Evolutionary conservation across 164 flowering plant species (phyloP).

Genomic region (Kingdonia uniflora): DNA sequence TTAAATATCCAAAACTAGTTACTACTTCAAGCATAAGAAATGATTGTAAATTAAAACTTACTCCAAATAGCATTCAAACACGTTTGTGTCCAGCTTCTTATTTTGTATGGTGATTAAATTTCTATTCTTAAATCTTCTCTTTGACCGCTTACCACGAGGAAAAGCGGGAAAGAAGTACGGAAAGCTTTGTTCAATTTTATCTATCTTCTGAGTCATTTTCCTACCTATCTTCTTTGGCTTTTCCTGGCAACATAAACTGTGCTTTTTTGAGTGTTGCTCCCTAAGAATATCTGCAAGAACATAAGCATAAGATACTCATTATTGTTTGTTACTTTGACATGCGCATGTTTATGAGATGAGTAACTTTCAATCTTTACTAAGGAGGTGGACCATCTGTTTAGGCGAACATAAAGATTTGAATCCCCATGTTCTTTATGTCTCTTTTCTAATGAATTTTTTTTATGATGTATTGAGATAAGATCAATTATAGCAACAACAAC

Average conservation of each 20-base stretch:
- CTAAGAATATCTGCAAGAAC: too few species aligned
- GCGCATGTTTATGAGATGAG: too few species aligned
- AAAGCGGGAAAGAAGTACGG: constrained; percentile 10
- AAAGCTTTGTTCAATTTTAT: constrained; percentile 6
- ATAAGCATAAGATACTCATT: too few species aligned
- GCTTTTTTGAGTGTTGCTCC: too few species aligned
- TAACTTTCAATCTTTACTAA: too few species aligned
- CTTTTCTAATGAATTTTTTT: too few species aligned
- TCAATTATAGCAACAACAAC: too few species aligned
- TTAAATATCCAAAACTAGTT: not conserved
- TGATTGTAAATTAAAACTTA: constrained; percentile 9
- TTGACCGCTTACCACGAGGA: constrained; percentile 14
- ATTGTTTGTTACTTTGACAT: too few species aligned
- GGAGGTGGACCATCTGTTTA: too few species aligned
- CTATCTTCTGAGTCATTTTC: constrained; percentile 2
- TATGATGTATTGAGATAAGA: too few species aligned
- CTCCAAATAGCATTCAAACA: constrained; percentile 19
- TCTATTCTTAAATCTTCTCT: not conserved
- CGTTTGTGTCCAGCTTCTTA: constrained; percentile 17
- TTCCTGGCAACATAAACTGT: not conserved
- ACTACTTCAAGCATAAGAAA: not conserved
- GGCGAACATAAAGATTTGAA: too few species aligned
- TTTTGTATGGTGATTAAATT: constrained; percentile 1
- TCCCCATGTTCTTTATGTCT: too few species aligned
- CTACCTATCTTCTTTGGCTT: constrained; percentile 10